Evolutionary conservation across 1,284 basidiomycete genomes (phyloP), one percentile per base, ranked within the genome.

Genomic region (Pseudozyma sp.): DNA sequence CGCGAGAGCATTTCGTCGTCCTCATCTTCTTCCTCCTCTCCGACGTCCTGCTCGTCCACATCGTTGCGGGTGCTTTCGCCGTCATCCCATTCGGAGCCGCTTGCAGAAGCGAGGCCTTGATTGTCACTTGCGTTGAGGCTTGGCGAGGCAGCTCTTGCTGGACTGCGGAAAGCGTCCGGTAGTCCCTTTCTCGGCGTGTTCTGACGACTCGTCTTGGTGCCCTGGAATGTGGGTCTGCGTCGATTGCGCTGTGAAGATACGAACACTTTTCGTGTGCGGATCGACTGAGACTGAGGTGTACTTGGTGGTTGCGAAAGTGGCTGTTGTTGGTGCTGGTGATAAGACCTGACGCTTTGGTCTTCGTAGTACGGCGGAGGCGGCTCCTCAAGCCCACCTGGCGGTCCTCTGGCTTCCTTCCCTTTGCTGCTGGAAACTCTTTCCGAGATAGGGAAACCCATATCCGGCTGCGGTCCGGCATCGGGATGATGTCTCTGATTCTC

Each of bases 321-420:
- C 10, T 59, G 47, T 7, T 43, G 53, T 12, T 49, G 40, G 16
- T 48, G 56, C 11, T 43, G 53, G 7, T 49, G 40, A 16, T 52
- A 53, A 6, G 57, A 43, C 0, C 55, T 53, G 11, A 63, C 55
- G 0, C 38, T 25, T 8, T 56, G 59, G 11, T 71, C 56, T 31
- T 71, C 52, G 25, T 59, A 63, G 58, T 77, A 77, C 0, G 76
- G 76, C 38, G 76, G 76, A 12, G 72, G 76, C 5, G 68, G 72
- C 39, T 77, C 76, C 4, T 77, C 76, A 9, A 71, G 34, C 1
- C 59, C 64, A 12, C 72, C 68, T 1, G 71, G 63, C 13, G 53
- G 57, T 48, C 43, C 42, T 39, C 45, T 44, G 0, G 16, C 19
- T 13, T 59, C 48, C 18, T 59, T 69, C 13, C 13, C 43, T 10